Evolutionary conservation across 129 eudicot species (phyloP).

Genomic region (Escallonia herrerae): DNA sequence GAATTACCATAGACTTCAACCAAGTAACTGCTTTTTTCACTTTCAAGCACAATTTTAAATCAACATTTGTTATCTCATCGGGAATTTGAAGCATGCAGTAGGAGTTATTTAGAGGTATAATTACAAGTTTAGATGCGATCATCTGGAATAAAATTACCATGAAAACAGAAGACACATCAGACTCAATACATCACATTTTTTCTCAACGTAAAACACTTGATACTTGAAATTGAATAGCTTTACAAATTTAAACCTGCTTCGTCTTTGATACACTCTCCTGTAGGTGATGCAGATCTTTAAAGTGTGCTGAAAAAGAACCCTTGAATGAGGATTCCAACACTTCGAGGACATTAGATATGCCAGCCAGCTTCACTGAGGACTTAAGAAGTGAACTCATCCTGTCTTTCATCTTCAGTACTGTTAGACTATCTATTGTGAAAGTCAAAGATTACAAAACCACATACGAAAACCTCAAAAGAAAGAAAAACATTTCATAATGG

Average conservation of each 20-base stretch:
- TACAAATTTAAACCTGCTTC: conserved; percentile 62
- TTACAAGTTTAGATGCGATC: no score
- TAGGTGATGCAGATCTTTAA: conserved; percentile 70
- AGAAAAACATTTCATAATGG: conserved; percentile 1
- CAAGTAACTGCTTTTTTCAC: no score
- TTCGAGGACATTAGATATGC: conserved; percentile 73
- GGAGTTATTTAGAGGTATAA: no score
- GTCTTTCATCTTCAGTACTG: conserved; percentile 42
- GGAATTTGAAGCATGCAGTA: no score
- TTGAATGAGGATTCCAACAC: conserved; percentile 79
- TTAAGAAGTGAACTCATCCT: conserved; percentile 47
- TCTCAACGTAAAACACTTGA: not conserved
- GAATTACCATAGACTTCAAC: no score
- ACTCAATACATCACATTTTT: not conserved
- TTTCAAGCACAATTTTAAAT: no score
- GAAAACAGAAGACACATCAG: not conserved
- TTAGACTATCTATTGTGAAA: conserved; percentile 45
- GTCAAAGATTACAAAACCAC: conserved; percentile 19
- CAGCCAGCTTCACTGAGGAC: conserved; percentile 54
- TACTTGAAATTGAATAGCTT: not conserved
- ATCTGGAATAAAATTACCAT: no score
- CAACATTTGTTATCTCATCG: no score
- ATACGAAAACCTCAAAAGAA: not conserved
- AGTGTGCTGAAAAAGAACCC: conserved; percentile 71
- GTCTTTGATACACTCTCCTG: conserved; percentile 76